Conservation (phyloP, 2,329 filamentous ascomycete species). For the Eutypella sp. region DNA sequence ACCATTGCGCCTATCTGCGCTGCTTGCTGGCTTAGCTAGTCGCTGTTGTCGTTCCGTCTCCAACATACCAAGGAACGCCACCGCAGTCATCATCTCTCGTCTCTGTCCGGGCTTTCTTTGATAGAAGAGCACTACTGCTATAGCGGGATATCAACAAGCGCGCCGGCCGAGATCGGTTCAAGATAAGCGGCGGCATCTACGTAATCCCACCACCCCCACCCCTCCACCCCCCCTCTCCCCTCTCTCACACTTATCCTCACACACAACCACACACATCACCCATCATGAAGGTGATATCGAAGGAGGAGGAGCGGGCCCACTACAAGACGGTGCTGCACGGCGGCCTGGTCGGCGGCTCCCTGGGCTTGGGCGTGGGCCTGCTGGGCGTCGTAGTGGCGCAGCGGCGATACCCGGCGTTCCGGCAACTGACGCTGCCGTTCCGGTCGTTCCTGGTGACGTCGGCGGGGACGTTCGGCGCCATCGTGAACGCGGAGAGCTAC, state of each 20-base stretch:
- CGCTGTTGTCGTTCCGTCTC: no score
- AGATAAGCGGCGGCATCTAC: no score
- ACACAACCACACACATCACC: conserved; percentile 8
- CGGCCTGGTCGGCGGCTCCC: conserved; percentile 65
- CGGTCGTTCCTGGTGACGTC: conserved; percentile 86
- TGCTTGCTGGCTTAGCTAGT: not conserved
- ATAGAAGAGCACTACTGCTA: no score
- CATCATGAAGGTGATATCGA: conserved; percentile 90
- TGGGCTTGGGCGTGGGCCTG: conserved; percentile 63
- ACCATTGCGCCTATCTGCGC: no score
- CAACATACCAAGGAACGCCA: no score
- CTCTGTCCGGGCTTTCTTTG: no score
- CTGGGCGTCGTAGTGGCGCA: conserved; percentile 64
- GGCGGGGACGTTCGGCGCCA: conserved; percentile 76
- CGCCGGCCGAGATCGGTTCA: no score
- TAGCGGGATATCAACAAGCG: no score
- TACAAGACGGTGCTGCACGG: conserved; percentile 77
- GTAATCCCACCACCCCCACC: not conserved
- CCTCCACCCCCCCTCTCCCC: no score
- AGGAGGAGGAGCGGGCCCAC: conserved; percentile 86
- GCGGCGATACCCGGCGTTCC: conserved; percentile 71
- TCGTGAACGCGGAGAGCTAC: conserved; percentile 77
- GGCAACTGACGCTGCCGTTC: conserved; percentile 80
- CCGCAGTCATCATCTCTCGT: no score
- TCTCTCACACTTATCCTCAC: no score